Evolutionary conservation across 2,329 filamentous ascomycete species (phyloP), one percentile per base, ranked within the genome.

Genomic region (Chrysoporthe deuterocubensis): DNA sequence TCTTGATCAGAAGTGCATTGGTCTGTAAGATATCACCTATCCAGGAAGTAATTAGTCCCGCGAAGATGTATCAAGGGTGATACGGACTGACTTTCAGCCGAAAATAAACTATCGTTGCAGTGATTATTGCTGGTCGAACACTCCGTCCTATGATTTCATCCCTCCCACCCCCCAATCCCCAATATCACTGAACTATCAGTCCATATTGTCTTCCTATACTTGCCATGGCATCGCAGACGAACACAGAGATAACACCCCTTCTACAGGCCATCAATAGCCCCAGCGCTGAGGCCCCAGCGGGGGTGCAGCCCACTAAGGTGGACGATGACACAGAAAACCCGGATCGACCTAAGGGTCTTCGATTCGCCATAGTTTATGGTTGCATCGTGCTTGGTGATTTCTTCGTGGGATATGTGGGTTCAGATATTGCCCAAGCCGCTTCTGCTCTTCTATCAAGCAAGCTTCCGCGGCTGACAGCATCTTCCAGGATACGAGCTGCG

Each of bases 381-480:
- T 46, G 50, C 52, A 56, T 64, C 4, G 16, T 64, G 46, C 62
- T 64, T 18, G 54, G 62, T 26, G 61, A 63, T 14, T 56, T 63
- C n/a, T 56, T 56, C 21, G 61, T 54, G 9, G 61, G 61, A 26
- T 63, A 63, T 57, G 62, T 56, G 21, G 56, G 62, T 64, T 42
- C 14, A 3, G 7, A 50, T 2, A 14, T 16, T 5, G 18, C 3
- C 9, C 26, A 40, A 9, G 3, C 44, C 32, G 21, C 8, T 32
- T 18, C 18, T 3, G 26, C 11, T 48, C 44, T 8, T n/a, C 3
- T 3, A 52, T 1, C 21, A 3, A 26, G n/a, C 26, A 13, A 21
- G 4, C 21, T 52, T 52, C 13, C 21, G 13, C 37, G 37, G 37
- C 60, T 13, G 32, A 37, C 60, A n/a, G 14, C 4, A 21, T 46